phyloP scores from a whole-genome alignment of 2,329 filamentous ascomycete species.

The Tolypocladium endophyticum region DNA sequence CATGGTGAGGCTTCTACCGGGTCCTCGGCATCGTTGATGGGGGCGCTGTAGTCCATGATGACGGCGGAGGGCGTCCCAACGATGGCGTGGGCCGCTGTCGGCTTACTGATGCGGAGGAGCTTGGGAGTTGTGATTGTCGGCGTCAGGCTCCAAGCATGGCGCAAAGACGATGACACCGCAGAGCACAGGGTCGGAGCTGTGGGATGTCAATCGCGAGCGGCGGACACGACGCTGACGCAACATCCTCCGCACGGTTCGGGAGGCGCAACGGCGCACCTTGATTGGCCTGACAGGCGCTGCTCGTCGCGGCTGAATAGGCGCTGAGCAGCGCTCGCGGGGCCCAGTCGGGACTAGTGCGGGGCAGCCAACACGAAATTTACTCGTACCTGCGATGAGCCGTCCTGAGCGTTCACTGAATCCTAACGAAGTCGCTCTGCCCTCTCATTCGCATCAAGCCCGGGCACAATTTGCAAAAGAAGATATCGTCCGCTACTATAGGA shows the following conservation, averaged over 20 bases:
- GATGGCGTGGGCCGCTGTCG: slow-evolving; percentile 7
- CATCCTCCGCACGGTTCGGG: background rate
- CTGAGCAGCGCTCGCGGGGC: slow-evolving; percentile 12
- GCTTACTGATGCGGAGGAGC: background rate
- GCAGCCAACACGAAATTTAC: slow-evolving; percentile 25
- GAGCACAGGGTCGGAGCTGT: background rate
- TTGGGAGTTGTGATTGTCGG: background rate
- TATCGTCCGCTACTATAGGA: background rate
- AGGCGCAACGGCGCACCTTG: background rate
- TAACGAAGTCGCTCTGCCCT: background rate
- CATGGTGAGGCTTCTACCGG: slow-evolving; percentile 43
- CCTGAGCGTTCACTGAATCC: background rate
- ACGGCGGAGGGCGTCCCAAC: slow-evolving; percentile 6
- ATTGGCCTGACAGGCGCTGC: slow-evolving; percentile 9
- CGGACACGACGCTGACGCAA: background rate
- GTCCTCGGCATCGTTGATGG: slow-evolving; percentile 44
- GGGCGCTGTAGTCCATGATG: slow-evolving; percentile 48
- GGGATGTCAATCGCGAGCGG: background rate
- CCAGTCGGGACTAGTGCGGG: slow-evolving; percentile 28
- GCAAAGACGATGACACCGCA: background rate
- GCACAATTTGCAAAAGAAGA: background rate
- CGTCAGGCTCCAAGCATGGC: slow-evolving; percentile 4
- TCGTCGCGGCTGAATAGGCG: slow-evolving; percentile 9
- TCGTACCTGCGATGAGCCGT: background rate
- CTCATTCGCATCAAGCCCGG: background rate